Base-by-base conservation (phyloP, 2,329 filamentous ascomycete genomes). In the Monosporascus ibericus region DNA sequence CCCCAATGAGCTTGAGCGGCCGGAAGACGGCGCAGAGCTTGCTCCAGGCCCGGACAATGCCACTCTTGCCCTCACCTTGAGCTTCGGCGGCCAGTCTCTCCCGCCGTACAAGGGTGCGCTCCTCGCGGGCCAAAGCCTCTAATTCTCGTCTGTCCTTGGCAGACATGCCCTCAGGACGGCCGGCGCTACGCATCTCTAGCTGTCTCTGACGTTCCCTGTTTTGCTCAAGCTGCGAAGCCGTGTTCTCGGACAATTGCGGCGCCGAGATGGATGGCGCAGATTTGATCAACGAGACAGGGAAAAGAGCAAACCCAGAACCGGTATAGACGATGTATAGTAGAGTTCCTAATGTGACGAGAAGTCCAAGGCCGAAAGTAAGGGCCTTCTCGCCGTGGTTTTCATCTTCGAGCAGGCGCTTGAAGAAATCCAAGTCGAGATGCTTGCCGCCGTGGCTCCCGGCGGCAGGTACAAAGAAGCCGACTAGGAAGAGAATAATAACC, bases 121-220 rank as follows among this genome's bases (percentile, higher is more conserved):
- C 94, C 69, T 97, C 92, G 50, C 94, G 86, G 18, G 90, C 80
- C 1, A 99, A 80, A 30, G 87, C 81, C 65, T 97, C 92, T 2
- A 97, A 77, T 68, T 97, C 92, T 37, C 92, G 84, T 55, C 89
- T 84, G 61, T 97, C 92, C 63, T 96, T 94, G 40, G 88, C 77
- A 6, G 92, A 84, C 62, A 97, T 80, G 18, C 85, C 86, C 27
- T 84, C 87, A 3, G 84, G 74, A 44, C 87, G 85, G 9, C 91
- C 91, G 38, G 85, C 79, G 63, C 88, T 92, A 60, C 92, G 90
- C 62, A 90, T 82, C 68, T 96, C 90, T 14, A 99, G 80, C 70
- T 96, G 92, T 49, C 90, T 83, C 70, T 97, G 94, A 44, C 92
- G 86, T 72, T 97, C 92, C 50, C 89, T 85, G 68, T 97, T 99